These are phyloP conservation scores for Kwoniella sp. DNA, from an alignment of 768 basidiomycete genomes.

Conservation along the genomic window DNA sequence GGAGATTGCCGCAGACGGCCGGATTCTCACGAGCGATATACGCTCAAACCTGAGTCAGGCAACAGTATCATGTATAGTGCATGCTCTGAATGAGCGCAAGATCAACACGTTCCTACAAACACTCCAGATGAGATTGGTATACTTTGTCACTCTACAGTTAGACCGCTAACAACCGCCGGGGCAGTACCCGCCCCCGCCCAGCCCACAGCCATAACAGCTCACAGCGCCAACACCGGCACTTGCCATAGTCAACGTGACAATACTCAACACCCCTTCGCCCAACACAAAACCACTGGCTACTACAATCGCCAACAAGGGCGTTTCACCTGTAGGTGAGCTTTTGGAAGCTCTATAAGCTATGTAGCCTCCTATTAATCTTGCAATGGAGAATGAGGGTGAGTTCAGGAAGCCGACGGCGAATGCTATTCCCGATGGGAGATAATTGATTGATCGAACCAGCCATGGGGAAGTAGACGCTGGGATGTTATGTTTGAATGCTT, in stretches of 20 bases:
- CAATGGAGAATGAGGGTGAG: slow-evolving; percentile 90
- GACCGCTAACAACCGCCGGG: slow-evolving; percentile 42
- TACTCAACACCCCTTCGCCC: slow-evolving; percentile 87
- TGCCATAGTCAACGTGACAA: slow-evolving; percentile 72
- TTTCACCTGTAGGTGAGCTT: slow-evolving; percentile 37
- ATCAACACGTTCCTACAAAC: no score
- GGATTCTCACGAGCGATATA: no score
- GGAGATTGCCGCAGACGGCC: no score
- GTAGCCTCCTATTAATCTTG: slow-evolving; percentile 83
- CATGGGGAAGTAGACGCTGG: slow-evolving; percentile 4
- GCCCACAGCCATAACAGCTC: slow-evolving; percentile 82
- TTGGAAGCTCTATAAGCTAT: slow-evolving; percentile 64
- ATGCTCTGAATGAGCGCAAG: no score
- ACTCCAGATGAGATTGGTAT: no score
- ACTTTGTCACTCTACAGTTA: no score
- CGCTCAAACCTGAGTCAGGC: no score
- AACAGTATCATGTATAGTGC: no score
- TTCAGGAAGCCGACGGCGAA: slow-evolving; percentile 96
- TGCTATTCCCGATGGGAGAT: slow-evolving; percentile 89
- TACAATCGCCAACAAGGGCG: slow-evolving; percentile 64
- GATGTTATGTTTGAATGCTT: slow-evolving; percentile 59
- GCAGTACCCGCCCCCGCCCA: slow-evolving; percentile 55
- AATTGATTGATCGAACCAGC: slow-evolving; percentile 56
- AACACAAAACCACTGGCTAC: slow-evolving; percentile 93
- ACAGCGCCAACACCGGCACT: slow-evolving; percentile 71